Conservation (phyloP, 1,139 yeast species). For the Hemisphaericaspora xylofermentans region DNA sequence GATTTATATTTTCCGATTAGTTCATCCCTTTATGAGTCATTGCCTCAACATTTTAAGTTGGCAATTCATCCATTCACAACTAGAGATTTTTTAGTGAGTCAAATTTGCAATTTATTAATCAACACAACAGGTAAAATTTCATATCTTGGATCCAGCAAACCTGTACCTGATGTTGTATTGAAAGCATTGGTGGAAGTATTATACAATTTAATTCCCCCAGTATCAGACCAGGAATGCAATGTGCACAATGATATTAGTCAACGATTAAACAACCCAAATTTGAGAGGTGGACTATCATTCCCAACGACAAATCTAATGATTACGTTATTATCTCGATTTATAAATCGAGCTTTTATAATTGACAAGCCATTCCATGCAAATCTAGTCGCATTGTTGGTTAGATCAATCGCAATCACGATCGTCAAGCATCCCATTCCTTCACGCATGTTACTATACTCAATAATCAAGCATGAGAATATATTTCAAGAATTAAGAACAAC, state of each 20-base stretch:
- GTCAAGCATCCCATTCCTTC: slow-evolving; percentile 51
- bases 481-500: slow-evolving; percentile 35
- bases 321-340: slow-evolving; percentile 50
- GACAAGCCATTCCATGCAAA: slow-evolving; percentile 54
- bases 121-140: slow-evolving; percentile 4
- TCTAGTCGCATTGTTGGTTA: slow-evolving; percentile 54
- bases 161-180: slow-evolving; percentile 11
- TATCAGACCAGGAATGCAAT: slow-evolving; percentile 19
- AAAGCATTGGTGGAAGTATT: slow-evolving; percentile 52
- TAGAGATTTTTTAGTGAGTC: slow-evolving; percentile 61
- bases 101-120: slow-evolving; percentile 36
- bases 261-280: slow-evolving; percentile 32
- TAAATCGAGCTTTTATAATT: slow-evolving; percentile 40
- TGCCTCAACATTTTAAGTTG: slow-evolving; percentile 50
- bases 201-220: slow-evolving; percentile 58
- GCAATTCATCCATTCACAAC: slow-evolving; percentile 45
- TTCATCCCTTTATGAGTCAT: slow-evolving; percentile 36
- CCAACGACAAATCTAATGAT: slow-evolving; percentile 56
- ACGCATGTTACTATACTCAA: slow-evolving; percentile 51
- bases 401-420: slow-evolving; percentile 53
- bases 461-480: slow-evolving; percentile 48
- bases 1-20: slow-evolving; percentile 41
- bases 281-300: slow-evolving; percentile 56
- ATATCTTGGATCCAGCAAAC: slow-evolving; percentile 4
- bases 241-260: slow-evolving; percentile 24